Conservation (phyloP, 768 basidiomycete species). For the Mycena albidolilacea region DNA sequence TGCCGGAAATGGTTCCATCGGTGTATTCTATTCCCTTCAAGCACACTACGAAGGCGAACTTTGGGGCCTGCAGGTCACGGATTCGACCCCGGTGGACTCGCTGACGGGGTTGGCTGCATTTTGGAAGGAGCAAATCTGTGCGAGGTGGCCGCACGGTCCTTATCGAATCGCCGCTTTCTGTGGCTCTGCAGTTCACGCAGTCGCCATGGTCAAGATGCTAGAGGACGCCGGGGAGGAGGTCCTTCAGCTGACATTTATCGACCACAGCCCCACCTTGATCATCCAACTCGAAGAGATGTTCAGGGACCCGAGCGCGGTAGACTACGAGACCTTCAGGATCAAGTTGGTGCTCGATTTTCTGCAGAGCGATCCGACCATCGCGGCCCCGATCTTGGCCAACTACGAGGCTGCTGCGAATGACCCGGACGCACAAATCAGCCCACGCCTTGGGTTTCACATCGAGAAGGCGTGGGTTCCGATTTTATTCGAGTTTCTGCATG, state of each 20-base stretch:
- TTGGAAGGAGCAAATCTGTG: constrained; percentile 29
- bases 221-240: constrained; percentile 37
- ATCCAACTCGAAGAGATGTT: constrained; percentile 11
- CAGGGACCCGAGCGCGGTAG: constrained; percentile 16
- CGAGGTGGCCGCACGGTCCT: constrained; percentile 33
- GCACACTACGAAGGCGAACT: constrained; percentile 23
- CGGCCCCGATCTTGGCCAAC: constrained; percentile 14
- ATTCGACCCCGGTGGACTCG: constrained; percentile 30
- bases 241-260: constrained; percentile 32
- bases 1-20: constrained; percentile 32
- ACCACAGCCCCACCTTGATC: constrained; percentile 26
- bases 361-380: constrained; percentile 28
- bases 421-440: constrained; percentile 10
- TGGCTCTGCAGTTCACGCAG: constrained; percentile 21
- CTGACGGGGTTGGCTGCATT: constrained; percentile 25
- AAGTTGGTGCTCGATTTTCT: constrained; percentile 26
- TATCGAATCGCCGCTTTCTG: constrained; percentile 36
- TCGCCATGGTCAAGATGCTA: constrained; percentile 31
- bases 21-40: constrained; percentile 30
- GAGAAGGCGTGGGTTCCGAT: constrained; percentile 21
- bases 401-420: constrained; percentile 33
- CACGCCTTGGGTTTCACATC: constrained; percentile 20
- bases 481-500: constrained; percentile 27
- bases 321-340: constrained; percentile 25
- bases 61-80: constrained; percentile 38